Percentiles rank a stretch among this genome's conserved stretches.
Conservation (phyloP, 192 early-diverging fungal species). For the Coemansia sp. region DNA sequence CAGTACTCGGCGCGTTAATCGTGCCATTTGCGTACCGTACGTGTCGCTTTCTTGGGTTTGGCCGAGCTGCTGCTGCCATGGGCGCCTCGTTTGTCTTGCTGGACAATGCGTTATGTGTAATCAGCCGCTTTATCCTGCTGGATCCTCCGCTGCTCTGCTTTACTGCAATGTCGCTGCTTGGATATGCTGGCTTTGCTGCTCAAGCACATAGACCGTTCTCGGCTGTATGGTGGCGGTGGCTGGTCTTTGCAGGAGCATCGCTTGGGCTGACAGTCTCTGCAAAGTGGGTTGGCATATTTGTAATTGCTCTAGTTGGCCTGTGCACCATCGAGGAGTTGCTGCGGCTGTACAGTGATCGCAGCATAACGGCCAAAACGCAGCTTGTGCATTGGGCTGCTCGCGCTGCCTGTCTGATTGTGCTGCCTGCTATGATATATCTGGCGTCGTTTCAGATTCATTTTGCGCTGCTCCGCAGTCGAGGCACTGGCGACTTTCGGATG, state of each 20-base stretch:
- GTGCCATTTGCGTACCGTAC: constrained; percentile 70
- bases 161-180: constrained; percentile 57
- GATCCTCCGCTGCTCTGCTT: constrained; percentile 74
- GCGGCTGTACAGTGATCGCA: constrained; percentile 71
- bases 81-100: constrained; percentile 64
- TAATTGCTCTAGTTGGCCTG: constrained; percentile 80
- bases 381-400: constrained; percentile 77
- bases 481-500: constrained; percentile 94
- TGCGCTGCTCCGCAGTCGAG: constrained; percentile 71
- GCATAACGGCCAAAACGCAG: constrained; percentile 60
- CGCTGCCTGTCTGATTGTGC: constrained; percentile 71
- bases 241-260: constrained; percentile 59
- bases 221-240: constrained; percentile 63
- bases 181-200: constrained; percentile 58
- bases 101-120: constrained; percentile 63
- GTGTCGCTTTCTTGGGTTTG: constrained; percentile 57
- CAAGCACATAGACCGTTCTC: constrained; percentile 55
- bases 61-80: constrained; percentile 41
- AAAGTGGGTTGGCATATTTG: constrained; percentile 98
- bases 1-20: constrained; percentile 60
- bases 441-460: constrained; percentile 90
- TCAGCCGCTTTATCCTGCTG: constrained; percentile 68
- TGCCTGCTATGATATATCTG: constrained; percentile 76
- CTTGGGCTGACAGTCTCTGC: constrained; percentile 69
- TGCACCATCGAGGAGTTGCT: constrained; percentile 90